Evolutionary conservation across 306 rosid species (phyloP).

Genomic region (Aeschynomene evenia): DNA sequence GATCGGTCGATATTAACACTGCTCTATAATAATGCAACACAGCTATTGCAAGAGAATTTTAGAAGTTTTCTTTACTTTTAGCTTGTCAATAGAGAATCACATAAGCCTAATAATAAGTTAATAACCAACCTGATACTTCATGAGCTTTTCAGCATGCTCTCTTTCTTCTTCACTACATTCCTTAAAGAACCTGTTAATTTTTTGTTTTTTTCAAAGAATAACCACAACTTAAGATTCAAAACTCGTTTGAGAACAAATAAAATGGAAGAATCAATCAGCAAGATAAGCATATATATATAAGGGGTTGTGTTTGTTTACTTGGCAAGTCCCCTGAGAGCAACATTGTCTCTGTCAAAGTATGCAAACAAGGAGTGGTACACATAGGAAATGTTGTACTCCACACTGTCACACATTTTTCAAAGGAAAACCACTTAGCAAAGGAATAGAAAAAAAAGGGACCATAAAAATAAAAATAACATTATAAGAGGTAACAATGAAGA

Average conservation of each 20-base stretch:
- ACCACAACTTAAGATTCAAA: not conserved
- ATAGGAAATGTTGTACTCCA: conserved; percentile 61
- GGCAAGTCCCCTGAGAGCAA: conserved; percentile 58
- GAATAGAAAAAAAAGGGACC: not conserved
- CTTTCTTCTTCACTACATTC: conserved; percentile 60
- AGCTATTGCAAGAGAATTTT: not conserved
- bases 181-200: conserved; percentile 43
- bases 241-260: not conserved
- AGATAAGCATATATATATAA: too few relatives aligned
- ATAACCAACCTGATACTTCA: conserved; percentile 47
- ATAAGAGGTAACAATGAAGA: not conserved
- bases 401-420: conserved; percentile 36
- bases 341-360: conserved; percentile 62
- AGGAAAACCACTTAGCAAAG: conserved; percentile 4
- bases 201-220: not conserved
- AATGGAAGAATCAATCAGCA: not conserved
- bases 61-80: not conserved
- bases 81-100: not conserved
- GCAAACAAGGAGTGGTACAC: conserved; percentile 65
- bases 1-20: too few relatives aligned
- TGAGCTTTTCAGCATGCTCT: conserved; percentile 57
- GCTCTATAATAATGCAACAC: too few relatives aligned
- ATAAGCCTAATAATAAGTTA: too few relatives aligned
- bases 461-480: not conserved
- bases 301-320: conserved; percentile 36